Conservation (phyloP, 1,139 yeast genomes). For the Suhomyces ambrosiae region DNA sequence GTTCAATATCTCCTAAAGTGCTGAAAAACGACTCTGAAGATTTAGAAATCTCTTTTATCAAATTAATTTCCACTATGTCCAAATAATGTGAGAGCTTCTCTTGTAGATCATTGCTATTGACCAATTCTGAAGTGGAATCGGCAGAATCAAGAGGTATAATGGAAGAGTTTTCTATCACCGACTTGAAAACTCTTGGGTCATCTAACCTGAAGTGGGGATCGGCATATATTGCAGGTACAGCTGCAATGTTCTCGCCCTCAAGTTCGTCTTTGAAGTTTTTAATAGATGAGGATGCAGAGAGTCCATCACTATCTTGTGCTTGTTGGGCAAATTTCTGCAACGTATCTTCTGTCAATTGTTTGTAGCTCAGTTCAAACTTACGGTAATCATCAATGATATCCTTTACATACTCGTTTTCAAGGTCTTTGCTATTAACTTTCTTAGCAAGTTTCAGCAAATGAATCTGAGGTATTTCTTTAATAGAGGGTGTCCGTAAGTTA, state of each 20-base stretch:
- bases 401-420: conserved; percentile 43
- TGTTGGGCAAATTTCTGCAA: conserved; percentile 43
- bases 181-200: conserved; percentile 81
- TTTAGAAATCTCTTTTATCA: conserved; percentile 80
- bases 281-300: conserved; percentile 20
- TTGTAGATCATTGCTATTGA: conserved; percentile 61
- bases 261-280: conserved; percentile 16
- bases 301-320: conserved; percentile 11
- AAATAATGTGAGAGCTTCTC: conserved; percentile 80
- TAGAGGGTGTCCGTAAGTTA: conserved; percentile 69
- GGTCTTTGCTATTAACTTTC: conserved; percentile 50
- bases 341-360: conserved; percentile 51
- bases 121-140: conserved; percentile 13
- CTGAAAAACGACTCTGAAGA: conserved; percentile 84
- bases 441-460: conserved; percentile 59
- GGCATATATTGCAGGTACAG: conserved; percentile 72
- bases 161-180: conserved; percentile 62
- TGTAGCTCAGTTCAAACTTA: conserved; percentile 52
- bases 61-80: conserved; percentile 79
- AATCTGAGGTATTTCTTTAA: conserved; percentile 83
- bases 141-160: conserved; percentile 32
- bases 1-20: conserved; percentile 75
- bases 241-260: conserved; percentile 21
- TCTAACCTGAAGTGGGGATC: conserved; percentile 75
- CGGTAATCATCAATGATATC: conserved; percentile 57